Percentiles rank a stretch among this genome's conserved stretches.
Conservation (phyloP, 805 yeast genomes). For the Candida silvicultrix region DNA sequence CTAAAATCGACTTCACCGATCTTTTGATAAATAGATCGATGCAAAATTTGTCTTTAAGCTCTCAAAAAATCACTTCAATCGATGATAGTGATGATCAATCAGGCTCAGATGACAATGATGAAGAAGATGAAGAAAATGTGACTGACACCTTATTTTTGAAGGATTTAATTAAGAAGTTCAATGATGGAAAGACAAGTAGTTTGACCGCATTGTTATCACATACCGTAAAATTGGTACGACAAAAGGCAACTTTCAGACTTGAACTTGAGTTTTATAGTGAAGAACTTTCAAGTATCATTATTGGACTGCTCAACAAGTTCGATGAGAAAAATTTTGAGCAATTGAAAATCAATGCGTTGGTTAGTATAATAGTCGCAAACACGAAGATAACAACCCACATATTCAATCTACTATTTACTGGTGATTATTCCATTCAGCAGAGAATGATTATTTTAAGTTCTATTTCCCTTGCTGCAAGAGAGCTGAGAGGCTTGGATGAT, state of each 20-base stretch:
- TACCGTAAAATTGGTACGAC: constrained; percentile 50
- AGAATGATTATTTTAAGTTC: constrained; percentile 64
- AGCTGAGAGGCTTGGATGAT: constrained; percentile 59
- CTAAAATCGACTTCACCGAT: constrained; percentile 8
- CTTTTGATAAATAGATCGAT: constrained; percentile 10
- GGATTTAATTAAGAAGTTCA: constrained; percentile 57
- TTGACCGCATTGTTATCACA: constrained; percentile 37
- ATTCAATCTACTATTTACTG: constrained; percentile 44
- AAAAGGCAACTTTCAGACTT: constrained; percentile 50
- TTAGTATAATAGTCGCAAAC: constrained; percentile 54
- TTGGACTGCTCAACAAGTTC: constrained; percentile 50
- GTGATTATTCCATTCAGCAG: constrained; percentile 80
- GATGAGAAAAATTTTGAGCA: constrained; percentile 57
- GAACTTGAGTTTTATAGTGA: constrained; percentile 58
- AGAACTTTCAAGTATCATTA: constrained; percentile 42
- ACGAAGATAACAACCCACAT: constrained; percentile 36
- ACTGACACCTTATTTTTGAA: constrained; percentile 66
- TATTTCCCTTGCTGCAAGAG: constrained; percentile 66
- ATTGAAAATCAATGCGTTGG: constrained; percentile 56
- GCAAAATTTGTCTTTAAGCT: constrained; percentile 4
- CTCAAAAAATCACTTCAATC: constrained; percentile 6
- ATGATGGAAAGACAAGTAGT: constrained; percentile 35
- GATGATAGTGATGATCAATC: constrained; percentile 23
- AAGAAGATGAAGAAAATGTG: constrained; percentile 25
- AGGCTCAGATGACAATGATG: constrained; percentile 25